Conservation (phyloP, 306 rosid species). For the Urtica urens region DNA sequence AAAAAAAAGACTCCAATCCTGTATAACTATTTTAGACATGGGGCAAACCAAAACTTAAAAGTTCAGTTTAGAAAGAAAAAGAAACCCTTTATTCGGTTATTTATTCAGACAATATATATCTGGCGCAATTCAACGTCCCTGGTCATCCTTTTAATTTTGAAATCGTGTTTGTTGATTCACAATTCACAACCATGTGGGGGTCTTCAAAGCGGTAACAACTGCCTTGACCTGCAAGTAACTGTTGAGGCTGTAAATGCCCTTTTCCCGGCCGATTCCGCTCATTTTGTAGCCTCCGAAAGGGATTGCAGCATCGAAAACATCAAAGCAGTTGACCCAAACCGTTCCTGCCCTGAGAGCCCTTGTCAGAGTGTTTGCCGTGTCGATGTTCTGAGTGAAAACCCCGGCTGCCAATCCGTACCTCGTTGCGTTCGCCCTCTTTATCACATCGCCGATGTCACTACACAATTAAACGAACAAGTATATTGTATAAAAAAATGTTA, state of each 20-base stretch:
- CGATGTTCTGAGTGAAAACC: conserved; percentile 52
- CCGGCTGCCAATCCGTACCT: conserved; percentile 81
- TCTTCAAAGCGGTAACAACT: conserved; percentile 56
- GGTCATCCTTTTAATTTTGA: not conserved
- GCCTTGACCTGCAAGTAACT: conserved; percentile 87
- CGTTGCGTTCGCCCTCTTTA: conserved; percentile 50
- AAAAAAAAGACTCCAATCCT: too few species aligned
- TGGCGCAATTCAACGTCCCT: too few species aligned
- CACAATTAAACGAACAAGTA: too few species aligned
- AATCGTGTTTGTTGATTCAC: not conserved
- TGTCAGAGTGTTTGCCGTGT: conserved; percentile 56
- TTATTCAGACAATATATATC: too few species aligned
- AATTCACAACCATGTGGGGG: conserved; percentile 72
- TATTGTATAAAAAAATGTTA: too few species aligned
- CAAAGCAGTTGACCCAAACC: conserved; percentile 80
- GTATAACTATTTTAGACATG: too few species aligned
- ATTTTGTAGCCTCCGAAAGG: conserved; percentile 96
- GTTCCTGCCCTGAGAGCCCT: conserved; percentile 76
- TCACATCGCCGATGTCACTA: conserved; percentile 66
- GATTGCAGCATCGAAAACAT: conserved; percentile 87
- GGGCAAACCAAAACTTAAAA: too few species aligned
- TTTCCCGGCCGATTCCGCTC: conserved; percentile 88
- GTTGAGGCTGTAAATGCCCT: conserved; percentile 71
- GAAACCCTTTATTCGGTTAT: too few species aligned
- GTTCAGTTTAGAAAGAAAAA: too few species aligned